Evolutionary conservation across 345 rosid species (phyloP), one percentile per base, ranked within the genome.

Genomic region (Balakata baccata): DNA sequence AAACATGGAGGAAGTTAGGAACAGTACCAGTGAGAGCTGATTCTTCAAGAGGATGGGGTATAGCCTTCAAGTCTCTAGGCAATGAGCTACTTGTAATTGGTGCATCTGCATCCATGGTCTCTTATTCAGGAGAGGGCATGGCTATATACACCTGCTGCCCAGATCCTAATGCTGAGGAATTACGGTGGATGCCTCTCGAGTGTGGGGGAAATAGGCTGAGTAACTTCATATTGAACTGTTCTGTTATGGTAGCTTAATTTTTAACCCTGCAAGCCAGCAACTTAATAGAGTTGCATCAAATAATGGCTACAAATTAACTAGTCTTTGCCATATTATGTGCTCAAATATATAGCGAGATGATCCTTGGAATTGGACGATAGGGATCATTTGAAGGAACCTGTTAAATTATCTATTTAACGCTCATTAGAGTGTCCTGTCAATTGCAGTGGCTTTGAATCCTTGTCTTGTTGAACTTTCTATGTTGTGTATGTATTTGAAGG

Each of bases 11-110:
- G 81, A 87, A 80, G 34, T 75, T 92, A 39, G 98, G 97, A 51
- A 74, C 60, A 9, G 97, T 87, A 37, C 98, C 98, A 0, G 93
- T 94, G 50, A 81, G 91, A 68, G 97, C 97, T 1, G 92, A 85
- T 80, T 80, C 84, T 56, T 80, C 76, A 73, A 77, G 73, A 74
- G 98, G 98, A 59, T 92, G 98, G 98, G 98, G 97, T 0, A 88
- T 94, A 9, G 98, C 98, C 6, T 94, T 94, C 85, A 94, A 89
- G 87, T 90, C 97, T 5, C 85, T 94, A 23, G 98, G 96, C 11
- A 78, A 89, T 10, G 89, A 89, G 77, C 81, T 94, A 71, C 89
- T 94, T 6, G 93, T 92, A 72, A 92, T 94, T 10, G 98, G 97
- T 52, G 87, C 85, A 63, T 78, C 81, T 3, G 68, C 73, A 25